Conservation (phyloP, 1,284 basidiomycete genomes). For the Moniliophthora roreri region DNA sequence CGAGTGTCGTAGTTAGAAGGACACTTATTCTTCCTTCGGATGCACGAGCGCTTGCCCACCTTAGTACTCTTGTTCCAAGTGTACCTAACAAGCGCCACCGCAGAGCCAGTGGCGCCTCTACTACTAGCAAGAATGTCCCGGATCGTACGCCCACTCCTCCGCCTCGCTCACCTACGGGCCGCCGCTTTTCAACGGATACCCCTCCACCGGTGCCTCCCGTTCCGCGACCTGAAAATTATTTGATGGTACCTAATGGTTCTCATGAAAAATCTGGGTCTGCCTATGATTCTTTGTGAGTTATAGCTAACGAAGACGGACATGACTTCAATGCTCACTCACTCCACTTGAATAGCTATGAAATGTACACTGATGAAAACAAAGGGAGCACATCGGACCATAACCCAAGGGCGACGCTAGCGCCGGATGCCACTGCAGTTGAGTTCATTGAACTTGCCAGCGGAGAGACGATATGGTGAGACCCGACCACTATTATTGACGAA, state of each 20-base stretch:
- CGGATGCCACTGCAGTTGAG: constrained; percentile 58
- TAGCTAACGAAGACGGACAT: constrained; percentile 6
- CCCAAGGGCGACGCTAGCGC: not conserved
- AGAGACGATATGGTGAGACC: constrained; percentile 73
- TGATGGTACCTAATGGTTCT: constrained; percentile 39
- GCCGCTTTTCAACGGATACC: constrained; percentile 60
- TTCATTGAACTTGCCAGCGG: constrained; percentile 80
- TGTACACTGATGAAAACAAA: constrained; percentile 66
- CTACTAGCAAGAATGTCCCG: constrained; percentile 66
- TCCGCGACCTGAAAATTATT: constrained; percentile 42
- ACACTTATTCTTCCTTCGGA: constrained; percentile 78
- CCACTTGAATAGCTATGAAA: constrained; percentile 62
- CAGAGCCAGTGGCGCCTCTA: constrained; percentile 55
- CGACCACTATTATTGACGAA: constrained; percentile 12
- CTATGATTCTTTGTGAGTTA: constrained; percentile 74
- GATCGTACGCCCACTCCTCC: constrained; percentile 82
- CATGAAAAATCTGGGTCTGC: constrained; percentile 64
- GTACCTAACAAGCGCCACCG: constrained; percentile 59
- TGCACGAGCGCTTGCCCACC: constrained; percentile 48
- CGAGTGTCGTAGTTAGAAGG: constrained; percentile 63
- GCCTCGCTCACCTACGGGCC: constrained; percentile 54
- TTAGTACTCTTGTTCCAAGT: constrained; percentile 51
- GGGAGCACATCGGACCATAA: constrained; percentile 1
- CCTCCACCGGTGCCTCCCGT: constrained; percentile 72
- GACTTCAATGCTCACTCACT: constrained; percentile 18